Conservation (phyloP, 768 basidiomycete species). For the Clitopilus passeckerianus region DNA sequence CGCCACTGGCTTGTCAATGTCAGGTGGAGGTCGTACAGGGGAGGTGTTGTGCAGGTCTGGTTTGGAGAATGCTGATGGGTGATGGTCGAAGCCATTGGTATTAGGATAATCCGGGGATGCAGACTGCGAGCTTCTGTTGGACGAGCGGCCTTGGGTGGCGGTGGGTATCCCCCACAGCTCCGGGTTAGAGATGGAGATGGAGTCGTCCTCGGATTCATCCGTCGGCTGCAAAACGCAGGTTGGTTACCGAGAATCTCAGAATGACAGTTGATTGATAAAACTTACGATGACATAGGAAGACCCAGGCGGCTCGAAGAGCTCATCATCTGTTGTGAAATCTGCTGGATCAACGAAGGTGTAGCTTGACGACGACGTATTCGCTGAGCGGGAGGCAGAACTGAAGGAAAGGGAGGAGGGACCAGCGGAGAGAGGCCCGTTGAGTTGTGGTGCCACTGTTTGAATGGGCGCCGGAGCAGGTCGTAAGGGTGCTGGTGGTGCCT, state of each 20-base stretch:
- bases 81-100: slow-evolving; percentile 12
- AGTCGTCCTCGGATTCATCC: slow-evolving; percentile 24
- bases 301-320: slow-evolving; percentile 18
- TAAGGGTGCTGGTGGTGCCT: not conserved
- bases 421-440: slow-evolving; percentile 12
- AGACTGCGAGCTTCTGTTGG: slow-evolving; percentile 20
- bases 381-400: slow-evolving; percentile 21
- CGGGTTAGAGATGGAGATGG: slow-evolving; percentile 9
- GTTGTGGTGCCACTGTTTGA: slow-evolving; percentile 7
- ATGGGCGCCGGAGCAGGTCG: not conserved
- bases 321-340: slow-evolving; percentile 34
- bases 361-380: slow-evolving; percentile 31
- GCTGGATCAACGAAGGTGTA: slow-evolving; percentile 41
- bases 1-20: slow-evolving; percentile 9
- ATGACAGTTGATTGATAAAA: slow-evolving; percentile 7
- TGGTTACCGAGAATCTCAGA: slow-evolving; percentile 5
- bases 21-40: slow-evolving; percentile 13
- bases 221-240: slow-evolving; percentile 16
- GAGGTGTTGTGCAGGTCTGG: slow-evolving; percentile 5
- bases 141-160: slow-evolving; percentile 13
- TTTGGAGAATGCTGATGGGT: slow-evolving; percentile 16
- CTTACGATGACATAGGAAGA: slow-evolving; percentile 21
- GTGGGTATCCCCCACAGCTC: slow-evolving; percentile 6
- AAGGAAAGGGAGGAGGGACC: slow-evolving; percentile 24
- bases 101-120: slow-evolving; percentile 15